These are phyloP conservation scores for Boletellus deceptivus DNA, from an alignment of 1,284 basidiomycete species.

Conservation along the genomic window DNA sequence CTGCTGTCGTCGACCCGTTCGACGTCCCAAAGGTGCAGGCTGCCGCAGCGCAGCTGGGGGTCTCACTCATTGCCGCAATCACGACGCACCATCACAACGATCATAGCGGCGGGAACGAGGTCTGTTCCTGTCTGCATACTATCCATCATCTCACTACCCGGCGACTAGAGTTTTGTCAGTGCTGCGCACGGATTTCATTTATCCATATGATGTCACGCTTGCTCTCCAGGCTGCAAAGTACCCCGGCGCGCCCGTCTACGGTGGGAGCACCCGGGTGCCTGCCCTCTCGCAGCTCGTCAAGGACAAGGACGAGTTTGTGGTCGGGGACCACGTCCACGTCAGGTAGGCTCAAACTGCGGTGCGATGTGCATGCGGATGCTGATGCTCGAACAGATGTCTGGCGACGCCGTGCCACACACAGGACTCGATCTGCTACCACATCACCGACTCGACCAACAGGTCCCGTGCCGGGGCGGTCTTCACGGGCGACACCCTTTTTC, in stretches of 20 bases:
- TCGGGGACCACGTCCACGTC: slow-evolving; percentile 71
- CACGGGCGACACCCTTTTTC: slow-evolving; percentile 94
- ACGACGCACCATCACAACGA: slow-evolving; percentile 91
- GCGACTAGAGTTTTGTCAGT: slow-evolving; percentile 54
- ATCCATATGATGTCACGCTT: slow-evolving; percentile 6
- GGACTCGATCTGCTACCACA: slow-evolving; percentile 92
- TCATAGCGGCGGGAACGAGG: slow-evolving; percentile 84
- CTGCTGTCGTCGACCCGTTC: slow-evolving; percentile 81
- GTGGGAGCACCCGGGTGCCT: slow-evolving; percentile 73
- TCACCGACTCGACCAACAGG: slow-evolving; percentile 53
- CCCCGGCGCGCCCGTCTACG: slow-evolving; percentile 76
- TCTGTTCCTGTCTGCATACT: too few species aligned
- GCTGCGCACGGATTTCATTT: not conserved
- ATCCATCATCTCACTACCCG: slow-evolving; percentile 11
- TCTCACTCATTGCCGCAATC: slow-evolving; percentile 72
- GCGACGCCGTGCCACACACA: slow-evolving; percentile 96
- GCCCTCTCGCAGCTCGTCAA: slow-evolving; percentile 73
- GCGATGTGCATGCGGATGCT: not conserved
- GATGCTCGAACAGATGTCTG: slow-evolving; percentile 55
- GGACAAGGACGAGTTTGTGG: slow-evolving; percentile 72
- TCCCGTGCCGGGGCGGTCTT: slow-evolving; percentile 77
- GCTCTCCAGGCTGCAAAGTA: slow-evolving; percentile 53
- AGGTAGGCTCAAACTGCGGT: slow-evolving; percentile 43
- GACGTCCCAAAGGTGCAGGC: slow-evolving; percentile 75
- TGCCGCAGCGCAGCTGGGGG: slow-evolving; percentile 64